Evolutionary conservation across 83 land plant genomes (phyloP).

Genomic region (Larix sibirica): DNA sequence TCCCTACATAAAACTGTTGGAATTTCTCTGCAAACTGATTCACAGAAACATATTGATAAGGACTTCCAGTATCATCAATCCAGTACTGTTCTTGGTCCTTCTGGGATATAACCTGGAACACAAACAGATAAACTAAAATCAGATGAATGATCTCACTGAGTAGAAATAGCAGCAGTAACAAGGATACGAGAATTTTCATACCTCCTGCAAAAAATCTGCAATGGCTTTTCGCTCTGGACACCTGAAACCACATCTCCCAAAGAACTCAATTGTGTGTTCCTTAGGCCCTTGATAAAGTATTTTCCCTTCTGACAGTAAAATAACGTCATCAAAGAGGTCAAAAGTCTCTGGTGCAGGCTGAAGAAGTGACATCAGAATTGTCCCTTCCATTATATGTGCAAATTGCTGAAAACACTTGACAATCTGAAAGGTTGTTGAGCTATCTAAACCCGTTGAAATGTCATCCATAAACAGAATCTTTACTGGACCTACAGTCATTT

Average conservation of each 20-base stretch:
- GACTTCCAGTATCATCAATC: conserved; percentile 11
- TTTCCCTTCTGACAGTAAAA: conserved; percentile 31
- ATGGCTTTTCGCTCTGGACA: conserved; percentile 35
- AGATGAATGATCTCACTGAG: background rate
- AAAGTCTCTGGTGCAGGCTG: conserved; percentile 45
- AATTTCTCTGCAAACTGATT: conserved; percentile 33
- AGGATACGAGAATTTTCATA: background rate
- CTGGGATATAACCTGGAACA: conserved; percentile 44
- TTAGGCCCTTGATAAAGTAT: conserved; percentile 38
- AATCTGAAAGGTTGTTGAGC: conserved; percentile 43
- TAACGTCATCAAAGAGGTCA: conserved; percentile 40
- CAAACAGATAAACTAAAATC: background rate
- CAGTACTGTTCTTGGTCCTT: conserved; percentile 69
- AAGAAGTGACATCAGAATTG: conserved; percentile 36
- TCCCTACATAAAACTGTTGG: conserved; percentile 30
- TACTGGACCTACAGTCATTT: conserved; percentile 34
- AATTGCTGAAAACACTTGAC: conserved; percentile 32
- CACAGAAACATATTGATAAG: conserved; percentile 40
- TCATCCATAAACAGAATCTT: conserved; percentile 40
- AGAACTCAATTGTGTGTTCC: conserved; percentile 15
- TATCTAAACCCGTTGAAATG: conserved; percentile 42
- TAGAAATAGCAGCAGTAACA: background rate
- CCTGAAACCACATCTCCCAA: conserved; percentile 29
- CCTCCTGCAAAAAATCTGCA: conserved; percentile 45
- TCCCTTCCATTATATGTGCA: conserved; percentile 28